Conservation (phyloP, 176 grass and related monocot genomes). For the Triticum timopheevii region DNA sequence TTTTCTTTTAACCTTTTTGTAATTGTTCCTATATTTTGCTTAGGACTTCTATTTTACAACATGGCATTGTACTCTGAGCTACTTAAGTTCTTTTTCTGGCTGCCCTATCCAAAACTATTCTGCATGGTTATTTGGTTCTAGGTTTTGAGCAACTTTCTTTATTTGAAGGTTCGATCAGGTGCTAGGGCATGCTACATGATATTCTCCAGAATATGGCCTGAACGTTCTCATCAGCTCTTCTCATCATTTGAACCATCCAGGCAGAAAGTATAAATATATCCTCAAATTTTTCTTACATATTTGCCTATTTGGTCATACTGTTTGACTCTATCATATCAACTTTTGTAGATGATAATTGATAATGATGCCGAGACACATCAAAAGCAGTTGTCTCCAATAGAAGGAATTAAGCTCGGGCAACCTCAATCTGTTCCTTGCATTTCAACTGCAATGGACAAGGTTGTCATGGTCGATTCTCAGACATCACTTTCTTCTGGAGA, state of each 20-base stretch:
- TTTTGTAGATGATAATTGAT: slow-evolving; percentile 64
- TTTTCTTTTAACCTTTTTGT: too few species aligned
- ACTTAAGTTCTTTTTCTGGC: neutral
- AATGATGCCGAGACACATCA: slow-evolving; percentile 59
- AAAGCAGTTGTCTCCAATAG: slow-evolving; percentile 45
- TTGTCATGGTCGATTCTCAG: slow-evolving; percentile 41
- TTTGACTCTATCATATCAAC: slow-evolving; percentile 9
- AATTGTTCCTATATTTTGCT: neutral
- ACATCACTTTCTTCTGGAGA: slow-evolving; percentile 43
- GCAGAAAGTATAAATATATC: slow-evolving; percentile 75
- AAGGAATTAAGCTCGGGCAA: slow-evolving; percentile 8
- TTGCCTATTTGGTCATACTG: neutral
- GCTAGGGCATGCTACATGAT: slow-evolving; percentile 86
- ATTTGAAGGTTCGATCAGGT: slow-evolving; percentile 65
- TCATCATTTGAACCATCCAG: slow-evolving; percentile 84
- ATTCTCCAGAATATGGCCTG: slow-evolving; percentile 87
- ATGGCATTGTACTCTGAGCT: neutral
- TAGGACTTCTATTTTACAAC: neutral
- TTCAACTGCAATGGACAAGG: slow-evolving; percentile 49
- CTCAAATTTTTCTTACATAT: slow-evolving; percentile 23
- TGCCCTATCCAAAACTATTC: neutral
- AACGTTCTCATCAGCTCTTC: slow-evolving; percentile 66
- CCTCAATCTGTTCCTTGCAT: slow-evolving; percentile 16
- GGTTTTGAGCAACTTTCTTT: neutral
- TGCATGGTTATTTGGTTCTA: neutral